Conservation (phyloP, 345 rosid genomes). For the Gossypium raimondii region DNA sequence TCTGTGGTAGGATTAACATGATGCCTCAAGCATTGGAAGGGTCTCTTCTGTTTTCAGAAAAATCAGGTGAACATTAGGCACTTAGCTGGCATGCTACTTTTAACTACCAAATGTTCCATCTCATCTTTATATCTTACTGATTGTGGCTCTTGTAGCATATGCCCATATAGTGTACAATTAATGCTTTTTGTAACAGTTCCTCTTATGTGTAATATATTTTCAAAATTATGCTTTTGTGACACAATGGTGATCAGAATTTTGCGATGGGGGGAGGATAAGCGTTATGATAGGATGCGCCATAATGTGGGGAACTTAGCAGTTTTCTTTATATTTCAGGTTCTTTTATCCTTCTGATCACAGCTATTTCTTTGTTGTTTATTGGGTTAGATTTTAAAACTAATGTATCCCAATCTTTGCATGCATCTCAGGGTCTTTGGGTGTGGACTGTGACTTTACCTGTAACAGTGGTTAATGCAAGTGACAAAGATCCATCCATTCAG, state of each 20-base stretch:
- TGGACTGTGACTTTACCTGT: slow-evolving; percentile 97
- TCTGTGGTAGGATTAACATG: not conserved
- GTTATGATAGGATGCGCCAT: slow-evolving; percentile 73
- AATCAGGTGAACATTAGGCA: not conserved
- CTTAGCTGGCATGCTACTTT: not conserved
- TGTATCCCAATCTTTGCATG: not conserved
- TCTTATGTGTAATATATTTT: not conserved
- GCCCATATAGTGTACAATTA: not conserved
- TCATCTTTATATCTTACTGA: not conserved
- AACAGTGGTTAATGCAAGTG: slow-evolving; percentile 79
- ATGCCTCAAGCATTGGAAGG: not conserved
- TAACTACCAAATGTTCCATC: not conserved
- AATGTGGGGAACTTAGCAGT: slow-evolving; percentile 63
- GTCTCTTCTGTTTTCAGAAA: not conserved
- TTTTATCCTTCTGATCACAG: slow-evolving; percentile 4
- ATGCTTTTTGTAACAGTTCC: not conserved
- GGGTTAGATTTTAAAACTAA: not conserved
- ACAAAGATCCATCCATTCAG: slow-evolving; percentile 54
- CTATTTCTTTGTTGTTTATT: slow-evolving; percentile 9
- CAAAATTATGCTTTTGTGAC: not conserved
- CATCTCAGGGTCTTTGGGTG: slow-evolving; percentile 80
- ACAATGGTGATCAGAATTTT: slow-evolving; percentile 50
- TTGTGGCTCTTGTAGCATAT: not conserved
- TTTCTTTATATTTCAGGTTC: slow-evolving; percentile 80
- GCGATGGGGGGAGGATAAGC: slow-evolving; percentile 93